Evolutionary conservation across 352 stramenopile species (phyloP).

Genomic region (Phytopythium chamaehyphon): DNA sequence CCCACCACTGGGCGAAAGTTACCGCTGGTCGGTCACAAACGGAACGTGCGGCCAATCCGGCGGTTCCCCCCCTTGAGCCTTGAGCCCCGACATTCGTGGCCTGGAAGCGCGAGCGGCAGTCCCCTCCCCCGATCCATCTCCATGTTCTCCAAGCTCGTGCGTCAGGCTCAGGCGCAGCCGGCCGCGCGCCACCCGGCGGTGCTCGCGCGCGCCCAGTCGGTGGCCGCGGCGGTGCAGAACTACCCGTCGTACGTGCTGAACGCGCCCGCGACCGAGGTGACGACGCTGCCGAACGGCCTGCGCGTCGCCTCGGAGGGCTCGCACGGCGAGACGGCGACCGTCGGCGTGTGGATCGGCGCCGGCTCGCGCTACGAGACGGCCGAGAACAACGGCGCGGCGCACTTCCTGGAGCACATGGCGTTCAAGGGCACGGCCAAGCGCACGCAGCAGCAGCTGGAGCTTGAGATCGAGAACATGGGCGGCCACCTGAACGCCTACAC

Average conservation of each 20-base stretch:
- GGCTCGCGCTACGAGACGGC: slow-evolving; percentile 98
- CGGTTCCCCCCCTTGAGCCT: slow-evolving; percentile 6
- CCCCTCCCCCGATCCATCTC: slow-evolving; percentile 3
- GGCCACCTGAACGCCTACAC: slow-evolving; percentile 99
- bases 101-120: slow-evolving; percentile 19
- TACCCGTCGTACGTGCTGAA: slow-evolving; percentile 91
- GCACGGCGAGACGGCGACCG: slow-evolving; percentile 97
- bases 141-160: slow-evolving; percentile 74
- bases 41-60: slow-evolving; percentile 15
- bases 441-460: slow-evolving; percentile 98
- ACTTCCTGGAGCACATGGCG: slow-evolving; percentile 99
- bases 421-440: slow-evolving; percentile 99
- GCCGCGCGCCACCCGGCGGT: slow-evolving; percentile 11
- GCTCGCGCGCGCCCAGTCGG: slow-evolving; percentile 68
- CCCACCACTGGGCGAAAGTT: slow-evolving; percentile 9
- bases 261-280: slow-evolving; percentile 95
- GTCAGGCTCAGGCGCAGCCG: slow-evolving; percentile 33
- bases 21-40: slow-evolving; percentile 8
- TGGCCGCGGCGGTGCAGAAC: slow-evolving; percentile 60
- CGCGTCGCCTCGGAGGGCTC: slow-evolving; percentile 97
- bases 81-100: slow-evolving; percentile 30
- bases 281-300: slow-evolving; percentile 94
- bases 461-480: slow-evolving; percentile 99
- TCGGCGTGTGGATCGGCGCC: slow-evolving; percentile 97
- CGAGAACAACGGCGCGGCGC: slow-evolving; percentile 98